Conservation (phyloP, 1,139 yeast species). For the Yarrowia galli region DNA sequence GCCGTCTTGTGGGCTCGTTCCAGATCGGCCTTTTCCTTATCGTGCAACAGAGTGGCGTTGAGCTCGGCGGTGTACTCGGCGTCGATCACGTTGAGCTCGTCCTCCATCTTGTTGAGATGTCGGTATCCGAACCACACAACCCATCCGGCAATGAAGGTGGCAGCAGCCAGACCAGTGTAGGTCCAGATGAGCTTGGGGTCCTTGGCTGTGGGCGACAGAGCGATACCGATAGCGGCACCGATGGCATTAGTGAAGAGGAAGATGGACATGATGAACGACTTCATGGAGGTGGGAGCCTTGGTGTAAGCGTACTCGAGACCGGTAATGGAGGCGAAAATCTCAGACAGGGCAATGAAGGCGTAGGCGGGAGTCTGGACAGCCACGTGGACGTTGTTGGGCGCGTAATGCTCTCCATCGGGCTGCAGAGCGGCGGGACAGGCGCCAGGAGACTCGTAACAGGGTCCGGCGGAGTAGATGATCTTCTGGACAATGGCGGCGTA, state of each 20-base stretch:
- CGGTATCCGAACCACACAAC: constrained; percentile 69
- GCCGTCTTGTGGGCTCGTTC: constrained; percentile 24
- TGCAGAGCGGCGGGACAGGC: constrained; percentile 51
- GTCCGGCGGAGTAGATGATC: constrained; percentile 73
- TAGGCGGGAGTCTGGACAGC: constrained; percentile 72
- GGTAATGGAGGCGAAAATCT: constrained; percentile 69
- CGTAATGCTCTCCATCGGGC: constrained; percentile 46
- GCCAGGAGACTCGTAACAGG: constrained; percentile 72
- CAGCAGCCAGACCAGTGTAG: constrained; percentile 66
- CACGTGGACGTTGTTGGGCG: constrained; percentile 64
- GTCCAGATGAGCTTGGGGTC: constrained; percentile 76
- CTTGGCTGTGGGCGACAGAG: constrained; percentile 67
- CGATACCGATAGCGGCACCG: constrained; percentile 78
- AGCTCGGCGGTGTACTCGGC: constrained; percentile 49
- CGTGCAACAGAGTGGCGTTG: constrained; percentile 44
- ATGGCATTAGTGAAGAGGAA: constrained; percentile 68
- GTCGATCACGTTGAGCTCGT: constrained; percentile 66
- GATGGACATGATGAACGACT: constrained; percentile 69
- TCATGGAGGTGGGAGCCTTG: constrained; percentile 71
- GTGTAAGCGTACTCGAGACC: constrained; percentile 76
- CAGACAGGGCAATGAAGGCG: constrained; percentile 66
- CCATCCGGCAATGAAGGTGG: constrained; percentile 66
- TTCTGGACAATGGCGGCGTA: constrained; percentile 85
- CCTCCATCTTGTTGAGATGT: constrained; percentile 65
- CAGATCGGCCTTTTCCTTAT: constrained; percentile 38